Base-by-base conservation (phyloP, 2,329 filamentous ascomycete genomes). In the Clonostachys solani region DNA sequence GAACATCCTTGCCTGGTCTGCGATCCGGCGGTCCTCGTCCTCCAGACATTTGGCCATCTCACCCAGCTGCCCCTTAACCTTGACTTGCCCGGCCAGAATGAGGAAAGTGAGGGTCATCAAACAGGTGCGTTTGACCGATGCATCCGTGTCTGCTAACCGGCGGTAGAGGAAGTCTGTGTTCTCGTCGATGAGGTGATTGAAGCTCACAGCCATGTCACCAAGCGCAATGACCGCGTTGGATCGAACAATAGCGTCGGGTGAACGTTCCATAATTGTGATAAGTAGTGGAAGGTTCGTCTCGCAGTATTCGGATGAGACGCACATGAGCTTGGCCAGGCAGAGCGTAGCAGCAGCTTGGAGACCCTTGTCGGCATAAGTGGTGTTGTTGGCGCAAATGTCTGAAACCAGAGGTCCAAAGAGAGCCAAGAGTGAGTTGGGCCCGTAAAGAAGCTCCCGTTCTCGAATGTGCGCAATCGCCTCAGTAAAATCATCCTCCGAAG, bases 21-120 rank as follows among this genome's bases (percentile, higher is more conserved):
- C 89, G 52, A 97, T 96, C 51, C 89, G 83, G 68, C 92, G 91
- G 62, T 99, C 95, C n/a, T 85, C 83, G 60, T 99, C 94, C 67
- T 99, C 94, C 33, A 99, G 79, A 56, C 94, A 99, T 72, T 99
- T 99, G 48, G 94, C 94, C 94, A 99, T 99, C 72, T 97, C 92
- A 43, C 94, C 94, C 12, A 99, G 75, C 67, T 99, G 94, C 23
- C 94, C 94, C 75, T 99, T 99, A 67, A 99, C 94, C 77, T 99
- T 99, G 72, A 99, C 92, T 68, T 99, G 94, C 23, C 95, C 94
- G 1, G 94, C 94, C 41, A 99, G 72, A 58, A 99, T 99, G 48
- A 99, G 71, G 77, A 99, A 99, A 0, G 95, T 99, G 56, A 99
- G 71, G 1, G 95, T 99, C 94, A 97, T 99, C 18, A 99, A 78